Conservation (phyloP, 805 yeast species). For the Candida maltosa region DNA sequence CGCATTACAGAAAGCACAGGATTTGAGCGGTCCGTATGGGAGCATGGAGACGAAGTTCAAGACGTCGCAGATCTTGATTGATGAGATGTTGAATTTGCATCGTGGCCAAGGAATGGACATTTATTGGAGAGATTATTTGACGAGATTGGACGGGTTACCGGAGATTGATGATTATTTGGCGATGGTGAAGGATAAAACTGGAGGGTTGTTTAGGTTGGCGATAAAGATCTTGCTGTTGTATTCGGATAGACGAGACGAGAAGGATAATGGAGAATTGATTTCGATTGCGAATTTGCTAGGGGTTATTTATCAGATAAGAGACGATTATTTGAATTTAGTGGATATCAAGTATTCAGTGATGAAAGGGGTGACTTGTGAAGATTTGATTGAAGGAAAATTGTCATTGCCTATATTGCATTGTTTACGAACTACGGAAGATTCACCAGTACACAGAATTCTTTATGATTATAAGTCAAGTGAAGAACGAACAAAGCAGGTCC, state of each 20-base stretch:
- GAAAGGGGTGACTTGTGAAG: slow-evolving; percentile 74
- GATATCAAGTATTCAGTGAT: slow-evolving; percentile 51
- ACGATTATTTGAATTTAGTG: slow-evolving; percentile 73
- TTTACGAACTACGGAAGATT: slow-evolving; percentile 10
- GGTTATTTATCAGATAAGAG: slow-evolving; percentile 77
- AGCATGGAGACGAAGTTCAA: slow-evolving; percentile 19
- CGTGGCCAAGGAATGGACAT: slow-evolving; percentile 89
- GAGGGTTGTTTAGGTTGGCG: slow-evolving; percentile 80
- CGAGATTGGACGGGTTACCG: slow-evolving; percentile 18
- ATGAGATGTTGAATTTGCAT: slow-evolving; percentile 79
- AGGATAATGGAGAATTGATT: slow-evolving; percentile 15
- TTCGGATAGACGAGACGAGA: background rate
- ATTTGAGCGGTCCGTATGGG: slow-evolving; percentile 8
- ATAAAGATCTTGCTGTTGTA: slow-evolving; percentile 54
- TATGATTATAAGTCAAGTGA: slow-evolving; percentile 12
- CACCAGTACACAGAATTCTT: slow-evolving; percentile 22
- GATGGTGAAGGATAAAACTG: slow-evolving; percentile 86
- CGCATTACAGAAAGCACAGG: slow-evolving; percentile 51
- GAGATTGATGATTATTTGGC: slow-evolving; percentile 49
- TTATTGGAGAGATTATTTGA: slow-evolving; percentile 70
- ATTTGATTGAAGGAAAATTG: slow-evolving; percentile 83
- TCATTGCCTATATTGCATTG: slow-evolving; percentile 81
- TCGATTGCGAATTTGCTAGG: slow-evolving; percentile 78
- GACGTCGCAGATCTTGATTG: slow-evolving; percentile 46
- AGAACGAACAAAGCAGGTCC: slow-evolving; percentile 12